Evolutionary conservation across 2,329 filamentous ascomycete species (phyloP), one percentile per base, ranked within the genome.

Genomic region (Penicillium thymicola): DNA sequence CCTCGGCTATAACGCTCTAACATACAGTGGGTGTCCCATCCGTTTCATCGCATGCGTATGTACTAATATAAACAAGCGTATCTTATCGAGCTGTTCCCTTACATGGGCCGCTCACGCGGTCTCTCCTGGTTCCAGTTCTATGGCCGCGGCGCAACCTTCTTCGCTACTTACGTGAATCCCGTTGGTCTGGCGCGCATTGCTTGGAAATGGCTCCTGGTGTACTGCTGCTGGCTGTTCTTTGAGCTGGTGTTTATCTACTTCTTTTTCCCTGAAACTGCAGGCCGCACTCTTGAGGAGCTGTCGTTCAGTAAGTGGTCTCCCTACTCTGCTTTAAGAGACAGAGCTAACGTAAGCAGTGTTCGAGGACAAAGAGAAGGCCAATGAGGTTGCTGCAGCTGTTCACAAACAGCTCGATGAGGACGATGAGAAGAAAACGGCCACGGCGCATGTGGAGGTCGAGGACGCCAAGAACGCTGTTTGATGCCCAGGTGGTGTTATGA

Each of bases 1-100:
- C 63, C 78, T 87, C 48, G 85, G 84, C n/a, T 85, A 86, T 69
- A 88, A 87, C 65, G 82, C 85, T 14, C 74, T 88, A 53, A 85
- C 83, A n/a, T 67, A 67, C 51, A 67, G 65, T 67, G n/a, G 9
- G 58, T 40, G 47, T 44, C 27, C 18, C 18, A 30, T 18, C 21
- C 25, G 4, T 16, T 34, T n/a, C 10, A 27, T 11, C 10, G 0
- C 16, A 30, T 11, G 13, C 44, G 23, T 49, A 28, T 16, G 16
- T 49, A 14, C 44, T 51, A 13, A 56, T 42, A 27, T 36, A 25
- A 23, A 59, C 5, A 23, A 67, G 65, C 65, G 7, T 85, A 82
- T 68, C 75, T 85, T 5, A 74, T 85, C 23, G 84, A 86, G 59
- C 70, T 86, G 0, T 85, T 83, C 73, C 84, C 84, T 0, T 87